Evolutionary conservation across 2,329 filamentous ascomycete species (phyloP), one percentile per base, ranked within the genome.

Genomic region (Cladosporium sp.): DNA sequence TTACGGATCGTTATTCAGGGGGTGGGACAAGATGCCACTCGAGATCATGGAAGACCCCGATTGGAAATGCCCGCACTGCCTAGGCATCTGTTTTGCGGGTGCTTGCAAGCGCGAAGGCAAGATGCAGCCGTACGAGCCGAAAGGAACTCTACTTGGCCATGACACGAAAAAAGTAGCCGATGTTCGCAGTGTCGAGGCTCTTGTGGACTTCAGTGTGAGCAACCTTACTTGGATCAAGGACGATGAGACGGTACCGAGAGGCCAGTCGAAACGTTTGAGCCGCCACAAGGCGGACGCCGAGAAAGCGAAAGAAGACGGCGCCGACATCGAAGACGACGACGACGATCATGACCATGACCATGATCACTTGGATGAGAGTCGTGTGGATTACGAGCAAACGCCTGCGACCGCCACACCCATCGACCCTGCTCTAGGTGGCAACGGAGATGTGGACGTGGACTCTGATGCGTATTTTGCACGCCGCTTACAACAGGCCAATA

Each of bases 141-240:
- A 92, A 72, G 92, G 90, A 65, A 97, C 93, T 0, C 82, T 94
- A 1, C 85, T 98, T 2, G 95, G 95, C 0, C 93, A 97, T 72
- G 93, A 98, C 70, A 99, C 95, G 0, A 91, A 88, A 63, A 90
- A 91, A 36, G 89, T 98, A 58, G 94, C 95, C 2, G 95, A 99
- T 78, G 90, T 91, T 60, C 88, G 95, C 67, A 97, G 93, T 73
- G 88, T 97, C 6, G 94, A 98, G 76, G 89, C 88, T 26, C 84
- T 98, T 25, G 92, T 98, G 10, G 93, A 98, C 75, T 97, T 97
- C 77, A 88, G 91, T 28, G 84, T 91, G 48, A 94, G 96, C 62
- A 99, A 99, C 75, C 82, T 96, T 28, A 86, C 85, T 49, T 97
- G 93, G 92, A 80, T 98, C 57, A 85, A 86, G 61, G 87, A 87